These are phyloP conservation scores for Tetrastigma voinierianum DNA, from an alignment of 164 flowering plant genomes.

Conservation along the genomic window DNA sequence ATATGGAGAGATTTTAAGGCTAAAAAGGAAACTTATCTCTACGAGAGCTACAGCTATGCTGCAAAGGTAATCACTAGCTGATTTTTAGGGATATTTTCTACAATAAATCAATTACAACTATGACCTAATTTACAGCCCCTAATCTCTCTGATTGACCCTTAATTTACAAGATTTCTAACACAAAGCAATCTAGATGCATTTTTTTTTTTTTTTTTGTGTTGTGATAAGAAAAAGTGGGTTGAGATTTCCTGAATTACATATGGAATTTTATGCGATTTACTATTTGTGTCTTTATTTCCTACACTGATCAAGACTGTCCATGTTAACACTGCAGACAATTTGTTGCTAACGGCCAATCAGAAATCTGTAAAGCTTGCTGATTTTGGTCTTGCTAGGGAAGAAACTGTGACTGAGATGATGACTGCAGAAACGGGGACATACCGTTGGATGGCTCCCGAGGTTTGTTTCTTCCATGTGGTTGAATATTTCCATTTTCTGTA, in stretches of 20 bases:
- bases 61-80: too few relatives aligned
- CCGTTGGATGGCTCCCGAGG: slow-evolving; percentile 99
- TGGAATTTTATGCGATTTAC: neutral
- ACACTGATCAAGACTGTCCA: neutral
- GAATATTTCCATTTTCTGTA: too few relatives aligned
- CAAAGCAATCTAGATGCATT: neutral
- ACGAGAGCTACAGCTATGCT: too few relatives aligned
- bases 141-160: too few relatives aligned
- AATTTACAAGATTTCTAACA: too few relatives aligned
- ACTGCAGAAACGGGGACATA: slow-evolving; percentile 99
- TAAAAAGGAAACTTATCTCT: too few relatives aligned
- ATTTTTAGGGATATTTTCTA: too few relatives aligned
- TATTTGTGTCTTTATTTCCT: neutral
- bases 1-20: too few relatives aligned
- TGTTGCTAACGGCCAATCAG: slow-evolving; percentile 84
- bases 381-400: slow-evolving; percentile 98
- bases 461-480: slow-evolving; percentile 29
- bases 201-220: neutral
- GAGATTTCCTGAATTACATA: neutral
- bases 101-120: too few relatives aligned
- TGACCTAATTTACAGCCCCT: too few relatives aligned
- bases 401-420: slow-evolving; percentile 96
- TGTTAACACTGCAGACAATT: slow-evolving; percentile 61
- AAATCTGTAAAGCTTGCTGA: slow-evolving; percentile 90
- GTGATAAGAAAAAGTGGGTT: neutral